These are phyloP conservation scores for Trichophyton rubrum DNA, from an alignment of 2,329 filamentous ascomycete species.

Conservation along the genomic window DNA sequence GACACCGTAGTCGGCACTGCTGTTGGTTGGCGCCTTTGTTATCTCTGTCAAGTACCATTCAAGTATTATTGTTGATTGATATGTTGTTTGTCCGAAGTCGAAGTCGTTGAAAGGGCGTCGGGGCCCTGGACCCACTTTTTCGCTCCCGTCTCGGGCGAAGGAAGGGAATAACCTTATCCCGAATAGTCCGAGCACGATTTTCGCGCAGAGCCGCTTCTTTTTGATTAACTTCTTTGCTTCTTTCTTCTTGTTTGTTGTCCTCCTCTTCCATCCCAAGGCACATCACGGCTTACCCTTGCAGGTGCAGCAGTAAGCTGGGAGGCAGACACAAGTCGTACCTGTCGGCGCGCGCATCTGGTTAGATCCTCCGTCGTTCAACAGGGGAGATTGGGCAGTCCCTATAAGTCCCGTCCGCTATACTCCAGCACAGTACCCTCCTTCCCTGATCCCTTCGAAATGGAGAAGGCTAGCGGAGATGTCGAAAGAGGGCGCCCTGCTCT, in stretches of 20 bases:
- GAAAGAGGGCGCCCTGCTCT: not conserved
- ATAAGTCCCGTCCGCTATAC: not conserved
- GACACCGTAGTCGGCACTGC: not conserved
- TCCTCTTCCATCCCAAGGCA: not conserved
- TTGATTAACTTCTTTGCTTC: not conserved
- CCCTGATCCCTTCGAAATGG: not conserved
- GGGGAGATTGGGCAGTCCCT: not conserved
- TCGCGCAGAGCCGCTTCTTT: not conserved
- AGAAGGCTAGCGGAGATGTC: not conserved
- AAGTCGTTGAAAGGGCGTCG: not conserved
- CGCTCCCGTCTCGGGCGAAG: not conserved
- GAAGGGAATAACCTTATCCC: slow-evolving; percentile 1
- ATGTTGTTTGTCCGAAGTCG: not conserved
- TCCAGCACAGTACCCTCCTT: not conserved
- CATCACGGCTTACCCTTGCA: not conserved
- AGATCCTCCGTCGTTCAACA: not conserved
- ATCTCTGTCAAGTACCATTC: not conserved
- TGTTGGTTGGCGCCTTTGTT: not conserved
- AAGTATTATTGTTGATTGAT: not conserved
- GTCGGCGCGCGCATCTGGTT: not conserved
- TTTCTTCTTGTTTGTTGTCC: not conserved
- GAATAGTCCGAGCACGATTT: not conserved
- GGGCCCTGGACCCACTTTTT: not conserved
- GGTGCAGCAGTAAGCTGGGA: not conserved
- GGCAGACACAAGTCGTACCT: not conserved